Percentiles rank a stretch among this genome's conserved stretches.
Evolutionary conservation across 352 stramenopile species (phyloP).

Genomic region (Globisporangium solare): DNA sequence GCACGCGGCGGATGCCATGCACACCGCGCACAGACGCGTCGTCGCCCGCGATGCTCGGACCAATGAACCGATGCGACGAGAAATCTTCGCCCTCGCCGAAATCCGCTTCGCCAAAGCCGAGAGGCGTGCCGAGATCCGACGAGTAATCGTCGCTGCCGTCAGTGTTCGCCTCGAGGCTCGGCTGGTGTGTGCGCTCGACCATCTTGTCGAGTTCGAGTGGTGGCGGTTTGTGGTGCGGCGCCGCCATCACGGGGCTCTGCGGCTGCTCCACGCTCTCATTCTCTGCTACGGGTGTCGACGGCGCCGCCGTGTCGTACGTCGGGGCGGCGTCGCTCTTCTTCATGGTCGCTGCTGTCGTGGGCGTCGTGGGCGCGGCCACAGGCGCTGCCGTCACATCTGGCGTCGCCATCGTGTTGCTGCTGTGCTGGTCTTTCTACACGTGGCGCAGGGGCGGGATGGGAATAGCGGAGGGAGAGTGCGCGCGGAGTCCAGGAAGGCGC

Average conservation of each 20-base stretch:
- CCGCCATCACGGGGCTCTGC: background rate
- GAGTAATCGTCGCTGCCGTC: slow-evolving; percentile 17
- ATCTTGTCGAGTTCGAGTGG: slow-evolving; percentile 6
- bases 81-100: slow-evolving; percentile 57
- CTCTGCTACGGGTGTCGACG: background rate
- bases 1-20: slow-evolving; percentile 52
- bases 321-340: too few species aligned
- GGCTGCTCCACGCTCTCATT: background rate
- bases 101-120: slow-evolving; percentile 39
- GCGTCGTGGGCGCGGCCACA: too few species aligned
- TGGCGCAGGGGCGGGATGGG: too few species aligned
- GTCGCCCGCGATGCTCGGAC: slow-evolving; percentile 42
- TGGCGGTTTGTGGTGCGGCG: background rate
- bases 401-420: too few species aligned
- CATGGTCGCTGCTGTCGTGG: too few species aligned
- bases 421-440: too few species aligned
- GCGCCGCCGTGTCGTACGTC: background rate
- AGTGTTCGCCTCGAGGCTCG: slow-evolving; percentile 6
- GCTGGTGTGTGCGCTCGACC: slow-evolving; percentile 3
- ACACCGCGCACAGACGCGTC: slow-evolving; percentile 34
- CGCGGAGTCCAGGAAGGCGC: too few species aligned
- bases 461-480: too few species aligned
- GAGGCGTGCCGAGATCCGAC: slow-evolving; percentile 52
- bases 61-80: slow-evolving; percentile 60
- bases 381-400: too few species aligned